Base-by-base conservation (phyloP, 2,329 filamentous ascomycete species). In the Epichloe gansuensis region DNA sequence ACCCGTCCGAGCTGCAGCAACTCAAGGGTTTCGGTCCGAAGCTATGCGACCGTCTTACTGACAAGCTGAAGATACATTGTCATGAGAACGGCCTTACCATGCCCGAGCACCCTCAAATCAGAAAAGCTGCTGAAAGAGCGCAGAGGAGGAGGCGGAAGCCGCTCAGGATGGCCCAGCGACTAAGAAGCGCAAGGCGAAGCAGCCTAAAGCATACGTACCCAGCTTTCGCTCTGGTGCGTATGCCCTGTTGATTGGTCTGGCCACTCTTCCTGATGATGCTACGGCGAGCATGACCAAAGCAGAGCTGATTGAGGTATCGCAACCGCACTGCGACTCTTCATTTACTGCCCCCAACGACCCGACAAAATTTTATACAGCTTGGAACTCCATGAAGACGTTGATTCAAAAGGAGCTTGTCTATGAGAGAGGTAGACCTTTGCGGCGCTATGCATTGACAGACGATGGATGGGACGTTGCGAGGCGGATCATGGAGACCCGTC, bases 301-400 rank as follows among this genome's bases (percentile, higher is more conserved):
- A 6, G 77, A 86, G 53, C 68, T 90, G 3, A 83, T 90, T 46
- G 80, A 83, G 54, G 70, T 76, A 12, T 85, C 86, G 1, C 85
- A 91, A 60, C 79, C 78, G 6, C 74, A 86, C 63, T 88, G 83
- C 60, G 85, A 91, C 62, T 70, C 83, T 2, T 90, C 86, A 0
- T 90, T 89, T 60, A 84, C 78, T 0, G 80, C 78, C 0, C 83
- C 85, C 0, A 74, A 71, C 42, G 83, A 88, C 51, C 73, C 85
- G 0, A 82, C 75, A 11, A 85, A 82, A 53, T 86, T 80, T 60
- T 87, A 88, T 60, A 91, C 87, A 0, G 88, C 88, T 0, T 93
- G 87, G 87, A 85, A 80, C 61, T 89, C 86, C 1, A 90, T 91
- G 77, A 88, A 87, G 63, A 88, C 84, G 0, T 69, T 93, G 35